Percentiles rank a stretch among this genome's conserved stretches.
These are phyloP conservation scores for Globisporangium carolinianum DNA, from an alignment of 352 stramenopile species.

Conservation along the genomic window DNA sequence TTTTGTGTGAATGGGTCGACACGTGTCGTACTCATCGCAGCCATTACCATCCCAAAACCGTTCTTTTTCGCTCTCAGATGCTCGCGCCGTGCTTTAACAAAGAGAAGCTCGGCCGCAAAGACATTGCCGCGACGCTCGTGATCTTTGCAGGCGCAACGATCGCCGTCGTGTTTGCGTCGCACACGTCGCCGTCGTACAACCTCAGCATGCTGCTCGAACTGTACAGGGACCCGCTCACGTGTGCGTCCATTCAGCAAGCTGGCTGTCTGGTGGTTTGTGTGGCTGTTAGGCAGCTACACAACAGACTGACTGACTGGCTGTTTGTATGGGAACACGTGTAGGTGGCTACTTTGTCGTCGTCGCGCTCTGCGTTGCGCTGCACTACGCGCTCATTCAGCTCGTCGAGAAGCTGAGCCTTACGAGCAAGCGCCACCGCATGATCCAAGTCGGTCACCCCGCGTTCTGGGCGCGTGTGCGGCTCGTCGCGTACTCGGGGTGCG, in stretches of 20 bases:
- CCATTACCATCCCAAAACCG: no score
- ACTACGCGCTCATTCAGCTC: slow-evolving; percentile 62
- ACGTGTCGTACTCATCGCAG: no score
- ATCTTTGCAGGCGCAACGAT: slow-evolving; percentile 82
- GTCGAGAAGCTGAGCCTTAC: slow-evolving; percentile 62
- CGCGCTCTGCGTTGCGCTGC: slow-evolving; percentile 36
- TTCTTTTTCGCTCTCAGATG: slow-evolving; percentile 25
- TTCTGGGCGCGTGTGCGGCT: slow-evolving; percentile 65
- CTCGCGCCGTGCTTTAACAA: slow-evolving; percentile 84
- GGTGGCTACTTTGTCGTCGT: slow-evolving; percentile 52
- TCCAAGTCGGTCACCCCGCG: slow-evolving; percentile 53
- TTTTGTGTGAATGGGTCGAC: no score
- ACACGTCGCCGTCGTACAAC: slow-evolving; percentile 81
- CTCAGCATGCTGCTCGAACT: slow-evolving; percentile 70
- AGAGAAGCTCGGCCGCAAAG: slow-evolving; percentile 73
- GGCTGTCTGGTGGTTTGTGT: not conserved
- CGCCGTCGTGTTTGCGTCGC: slow-evolving; percentile 75
- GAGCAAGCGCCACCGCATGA: slow-evolving; percentile 67
- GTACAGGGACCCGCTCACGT: slow-evolving; percentile 68
- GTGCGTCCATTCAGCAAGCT: slow-evolving; percentile 10
- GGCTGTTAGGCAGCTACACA: not conserved
- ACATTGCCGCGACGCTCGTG: slow-evolving; percentile 74
- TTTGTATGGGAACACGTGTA: slow-evolving; percentile 3
- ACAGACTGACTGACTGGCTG: not conserved
- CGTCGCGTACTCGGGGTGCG: slow-evolving; percentile 64